Percentiles rank a stretch among this genome's conserved stretches.
Evolutionary conservation across 257 asterid genomes (phyloP).

Genomic region (Solanum medicagineum): DNA sequence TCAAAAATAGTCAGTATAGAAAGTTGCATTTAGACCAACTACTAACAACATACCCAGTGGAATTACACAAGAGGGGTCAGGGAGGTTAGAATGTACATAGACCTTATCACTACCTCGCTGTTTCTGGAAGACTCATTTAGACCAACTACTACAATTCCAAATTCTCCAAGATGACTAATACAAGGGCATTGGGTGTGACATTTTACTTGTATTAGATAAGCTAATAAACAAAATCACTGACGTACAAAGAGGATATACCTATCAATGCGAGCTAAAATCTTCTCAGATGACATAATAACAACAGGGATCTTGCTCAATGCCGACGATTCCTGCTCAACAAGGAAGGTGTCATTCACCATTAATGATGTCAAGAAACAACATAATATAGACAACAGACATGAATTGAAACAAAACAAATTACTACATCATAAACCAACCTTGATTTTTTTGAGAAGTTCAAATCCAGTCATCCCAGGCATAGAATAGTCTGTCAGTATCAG

Average conservation of each 20-base stretch:
- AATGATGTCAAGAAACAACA: neutral
- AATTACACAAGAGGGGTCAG: too few species aligned
- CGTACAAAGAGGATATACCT: constrained; percentile 29
- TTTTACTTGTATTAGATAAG: too few species aligned
- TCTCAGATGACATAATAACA: constrained; percentile 87
- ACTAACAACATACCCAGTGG: too few species aligned
- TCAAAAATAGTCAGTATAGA: too few species aligned
- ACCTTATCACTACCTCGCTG: too few species aligned
- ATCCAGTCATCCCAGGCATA: constrained; percentile 99
- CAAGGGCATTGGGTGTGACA: too few species aligned
- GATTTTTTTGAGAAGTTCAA: constrained; percentile 78
- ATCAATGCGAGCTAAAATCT: constrained; percentile 56
- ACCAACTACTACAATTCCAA: neutral
- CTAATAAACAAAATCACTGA: neutral
- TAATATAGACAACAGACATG: neutral
- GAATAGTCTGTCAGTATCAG: constrained; percentile 79
- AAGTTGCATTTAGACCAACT: too few species aligned
- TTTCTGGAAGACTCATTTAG: neutral
- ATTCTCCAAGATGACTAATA: neutral
- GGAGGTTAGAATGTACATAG: too few species aligned
- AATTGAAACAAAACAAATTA: neutral
- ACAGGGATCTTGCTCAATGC: constrained; percentile 62
- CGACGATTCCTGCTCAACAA: constrained; percentile 48
- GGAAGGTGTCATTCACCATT: neutral
- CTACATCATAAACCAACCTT: constrained; percentile 34